Base-by-base conservation (phyloP, 2,329 filamentous ascomycete genomes). In the Verticillium dahliae region DNA sequence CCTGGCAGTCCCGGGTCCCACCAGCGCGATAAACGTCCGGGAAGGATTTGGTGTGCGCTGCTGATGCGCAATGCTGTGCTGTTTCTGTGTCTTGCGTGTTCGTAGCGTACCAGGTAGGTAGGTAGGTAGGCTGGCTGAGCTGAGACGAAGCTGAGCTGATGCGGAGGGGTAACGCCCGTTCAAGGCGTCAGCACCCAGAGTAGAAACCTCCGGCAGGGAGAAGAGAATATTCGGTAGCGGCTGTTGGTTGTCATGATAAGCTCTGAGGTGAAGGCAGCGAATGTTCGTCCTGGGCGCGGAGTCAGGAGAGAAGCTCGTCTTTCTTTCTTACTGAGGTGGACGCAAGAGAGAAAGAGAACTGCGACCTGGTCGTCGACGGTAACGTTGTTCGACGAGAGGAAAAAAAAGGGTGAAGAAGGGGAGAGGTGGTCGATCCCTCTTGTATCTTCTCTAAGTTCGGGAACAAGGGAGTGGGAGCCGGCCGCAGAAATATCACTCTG, bases 241-340 rank as follows among this genome's bases (percentile, higher is more conserved):
- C 67, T 69, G 71, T 74, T 72, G 66, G 70, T 69, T 73, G 69
- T 75, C 75, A 77, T 77, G 72, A 75, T 76, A 74, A 66, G 68
- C 65, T 62, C 61, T 68, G 54, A 22, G 54, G 31, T 56, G 54
- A 56, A 56, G 54, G 54, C 45, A 52, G 45, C n/a, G 45, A 18
- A 52, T n/a, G 45, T 52, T 18, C 45, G 45, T 52, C 45, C 45
- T 52, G 45, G 45, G 45, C 18, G 45, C 45, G 11, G 45, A 18
- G 45, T 52, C 45, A 52, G 45, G 45, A 52, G 45, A 52, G 45
- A 52, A 13, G 45, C 11, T 52, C 39, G 39, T 41, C 15, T 41
- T 41, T 41, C 45, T 52, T 52, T 27, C 45, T n/a, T 15, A n/a
- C 39, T 52, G 45, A 10, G 45, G 18, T 52, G 45, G 10, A n/a